Base-by-base conservation (phyloP, 2,329 filamentous ascomycete species). In the Fusarium sp. region DNA sequence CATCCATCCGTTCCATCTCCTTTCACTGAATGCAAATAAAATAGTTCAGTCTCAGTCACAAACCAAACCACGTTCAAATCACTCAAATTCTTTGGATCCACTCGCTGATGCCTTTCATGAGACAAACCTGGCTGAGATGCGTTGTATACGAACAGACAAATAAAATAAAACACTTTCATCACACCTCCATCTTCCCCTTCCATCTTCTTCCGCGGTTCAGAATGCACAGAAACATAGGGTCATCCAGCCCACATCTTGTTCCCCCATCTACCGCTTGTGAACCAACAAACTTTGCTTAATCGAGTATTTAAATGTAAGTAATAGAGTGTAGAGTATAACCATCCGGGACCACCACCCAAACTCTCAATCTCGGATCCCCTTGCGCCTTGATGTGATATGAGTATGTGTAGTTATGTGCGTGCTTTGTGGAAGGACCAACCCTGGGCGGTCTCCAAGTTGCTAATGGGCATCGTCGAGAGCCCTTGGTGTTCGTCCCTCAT, bases 51-150 rank as follows among this genome's bases (percentile, higher is more conserved):
- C 23, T 48, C 53, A 46, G 40, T 64, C 43, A 54, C 57, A 36
- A 45, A 62, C 58, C 10, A 47, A 53, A 59, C 39, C 43, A 41
- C 39, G 14, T 33, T 48, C 48, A 50, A 42, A 43, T 61, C 65
- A 50, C 65, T 55, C 42, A 42, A 58, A 56, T 62, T 63, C 61
- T 60, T 60, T 58, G 53, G 57, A 69, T 72, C 67, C 69, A 60
- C 36, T 71, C 63, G 63, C 58, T 73, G 66, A 71, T 73, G 71
- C 64, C 69, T 48, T 43, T 48, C 29, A 58, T 62, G 64, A 67
- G 67, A 71, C 69, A 71, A 63, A 63, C 61, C 63, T 63, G 58
- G 45, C 35, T 63, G 65, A 73, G 67, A 73, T 72, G 72, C 71
- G 70, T 67, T 64, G 66, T 73, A 72, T 71, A 70, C 61, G 41